A percentile compares a stretch with the other conserved stretches of the same genome.
Conservation (phyloP, 208 protist genomes). For the Porcisia deanei region DNA sequence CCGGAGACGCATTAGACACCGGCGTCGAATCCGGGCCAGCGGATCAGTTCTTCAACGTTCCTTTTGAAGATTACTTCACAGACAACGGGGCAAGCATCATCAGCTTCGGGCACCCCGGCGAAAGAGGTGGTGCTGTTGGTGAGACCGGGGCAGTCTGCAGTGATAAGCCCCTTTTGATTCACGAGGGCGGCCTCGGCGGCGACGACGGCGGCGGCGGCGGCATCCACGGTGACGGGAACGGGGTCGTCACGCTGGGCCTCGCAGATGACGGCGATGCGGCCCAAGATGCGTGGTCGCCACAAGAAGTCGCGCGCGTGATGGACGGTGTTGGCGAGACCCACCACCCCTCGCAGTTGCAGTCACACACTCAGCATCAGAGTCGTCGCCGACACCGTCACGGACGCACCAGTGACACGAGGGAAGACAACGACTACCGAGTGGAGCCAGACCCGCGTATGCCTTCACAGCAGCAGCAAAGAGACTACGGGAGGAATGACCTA, state of each 20-base stretch:
- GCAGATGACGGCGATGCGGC: constrained; percentile 10
- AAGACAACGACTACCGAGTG: constrained; percentile 14
- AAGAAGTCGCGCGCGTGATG: constrained; percentile 16
- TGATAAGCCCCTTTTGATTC: constrained; percentile 21
- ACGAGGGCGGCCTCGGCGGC: constrained; percentile 11
- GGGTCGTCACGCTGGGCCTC: constrained; percentile 2
- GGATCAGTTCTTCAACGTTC: constrained; percentile 48
- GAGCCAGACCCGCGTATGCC: constrained; percentile 27
- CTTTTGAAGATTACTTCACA: constrained; percentile 49
- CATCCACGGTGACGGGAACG: constrained; percentile 11
- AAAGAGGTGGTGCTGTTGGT: constrained; percentile 6
- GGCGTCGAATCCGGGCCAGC: constrained; percentile 22
- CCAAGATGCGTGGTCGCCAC: constrained; percentile 28
- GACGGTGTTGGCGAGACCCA: constrained; percentile 20
- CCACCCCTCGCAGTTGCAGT: constrained; percentile 1
- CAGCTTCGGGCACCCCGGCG: constrained; percentile 4
- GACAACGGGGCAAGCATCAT: constrained; percentile 36
- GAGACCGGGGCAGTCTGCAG: constrained; percentile 11
- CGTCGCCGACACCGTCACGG: constrained; percentile 17
- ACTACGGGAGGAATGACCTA: constrained; percentile 6
- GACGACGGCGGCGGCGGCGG: constrained; percentile 7
- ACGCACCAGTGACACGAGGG: neutral
- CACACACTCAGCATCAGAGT: constrained; percentile 20
- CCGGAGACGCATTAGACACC: constrained; percentile 13
- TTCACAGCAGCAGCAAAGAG: constrained; percentile 5